A percentile compares a stretch with the other conserved stretches of the same genome.
These are phyloP conservation scores for Berberis thunbergii DNA, from an alignment of 164 flowering plant genomes.

Conservation along the genomic window DNA sequence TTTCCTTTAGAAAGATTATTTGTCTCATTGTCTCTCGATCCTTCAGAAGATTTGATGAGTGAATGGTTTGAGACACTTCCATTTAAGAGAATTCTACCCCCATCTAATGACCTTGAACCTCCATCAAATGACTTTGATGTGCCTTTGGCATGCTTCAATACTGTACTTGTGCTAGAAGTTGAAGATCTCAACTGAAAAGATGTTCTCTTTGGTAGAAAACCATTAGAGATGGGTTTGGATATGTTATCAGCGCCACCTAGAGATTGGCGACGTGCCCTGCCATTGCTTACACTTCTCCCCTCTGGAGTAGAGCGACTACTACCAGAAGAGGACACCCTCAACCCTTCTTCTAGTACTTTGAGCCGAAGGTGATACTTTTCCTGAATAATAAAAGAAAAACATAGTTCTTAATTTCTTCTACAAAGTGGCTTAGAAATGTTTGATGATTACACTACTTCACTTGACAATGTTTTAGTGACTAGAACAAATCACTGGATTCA, in stretches of 20 bases:
- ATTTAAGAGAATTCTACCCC: constrained; percentile 56
- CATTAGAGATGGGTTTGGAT: constrained; percentile 59
- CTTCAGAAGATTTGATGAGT: constrained; percentile 48
- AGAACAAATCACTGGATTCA: too few relatives aligned
- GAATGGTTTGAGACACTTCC: constrained; percentile 38
- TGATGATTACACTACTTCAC: not conserved
- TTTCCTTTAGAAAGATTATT: constrained; percentile 43
- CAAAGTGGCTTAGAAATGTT: not conserved
- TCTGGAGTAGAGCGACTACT: constrained; percentile 45
- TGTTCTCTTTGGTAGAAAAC: constrained; percentile 65
- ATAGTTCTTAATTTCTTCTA: not conserved
- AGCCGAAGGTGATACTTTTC: constrained; percentile 81
- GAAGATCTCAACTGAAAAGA: constrained; percentile 51
- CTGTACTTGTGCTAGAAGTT: constrained; percentile 35
- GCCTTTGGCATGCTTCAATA: constrained; percentile 87
- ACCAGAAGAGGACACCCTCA: constrained; percentile 51
- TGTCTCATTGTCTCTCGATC: constrained; percentile 40
- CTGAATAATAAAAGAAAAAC: constrained; percentile 27
- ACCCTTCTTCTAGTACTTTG: constrained; percentile 77
- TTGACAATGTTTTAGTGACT: too few relatives aligned
- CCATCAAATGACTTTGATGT: constrained; percentile 98
- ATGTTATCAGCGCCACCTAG: constrained; percentile 85
- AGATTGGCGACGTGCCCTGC: constrained; percentile 81
- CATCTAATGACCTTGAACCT: constrained; percentile 75
- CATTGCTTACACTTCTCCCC: constrained; percentile 74